Evolutionary conservation across 192 early-diverging fungal species (phyloP).

Genomic region (Backusella psychrophila): DNA sequence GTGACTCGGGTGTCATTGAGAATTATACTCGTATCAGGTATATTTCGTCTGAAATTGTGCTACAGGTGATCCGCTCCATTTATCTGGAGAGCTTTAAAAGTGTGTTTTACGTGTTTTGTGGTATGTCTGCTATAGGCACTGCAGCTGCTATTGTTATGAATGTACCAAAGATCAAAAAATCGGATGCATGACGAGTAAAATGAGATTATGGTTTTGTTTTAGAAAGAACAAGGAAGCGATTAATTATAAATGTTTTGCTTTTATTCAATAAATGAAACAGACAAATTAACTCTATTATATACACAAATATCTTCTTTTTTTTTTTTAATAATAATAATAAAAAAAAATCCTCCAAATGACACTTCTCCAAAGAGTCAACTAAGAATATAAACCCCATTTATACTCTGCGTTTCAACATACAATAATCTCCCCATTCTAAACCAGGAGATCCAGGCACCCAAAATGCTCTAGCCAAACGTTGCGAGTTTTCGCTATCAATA

Average conservation of each 20-base stretch:
- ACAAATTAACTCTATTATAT: too few species aligned
- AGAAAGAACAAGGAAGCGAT: too few species aligned
- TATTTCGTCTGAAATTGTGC: neutral
- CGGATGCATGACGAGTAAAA: neutral
- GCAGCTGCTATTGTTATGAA: neutral
- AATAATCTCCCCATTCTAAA: slow-evolving; percentile 61
- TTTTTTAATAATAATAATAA: too few species aligned
- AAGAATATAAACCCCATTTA: neutral
- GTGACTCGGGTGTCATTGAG: neutral
- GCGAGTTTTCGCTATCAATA: slow-evolving; percentile 57
- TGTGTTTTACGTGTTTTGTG: neutral
- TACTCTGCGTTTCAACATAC: slow-evolving; percentile 43
- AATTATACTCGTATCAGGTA: neutral
- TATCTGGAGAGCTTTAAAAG: neutral
- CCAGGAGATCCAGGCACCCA: slow-evolving; percentile 51
- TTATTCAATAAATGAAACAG: too few species aligned
- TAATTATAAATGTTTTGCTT: too few species aligned
- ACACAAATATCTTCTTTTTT: too few species aligned
- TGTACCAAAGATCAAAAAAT: neutral
- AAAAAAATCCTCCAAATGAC: too few species aligned
- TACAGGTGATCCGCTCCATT: neutral
- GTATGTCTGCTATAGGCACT: neutral
- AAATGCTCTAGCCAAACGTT: slow-evolving; percentile 50
- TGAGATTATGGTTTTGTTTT: too few species aligned
- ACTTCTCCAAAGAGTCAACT: neutral